Evolutionary conservation across 768 basidiomycete genomes (phyloP), one percentile per base, ranked within the genome.

Genomic region (Tricholoma hemisulphureum): DNA sequence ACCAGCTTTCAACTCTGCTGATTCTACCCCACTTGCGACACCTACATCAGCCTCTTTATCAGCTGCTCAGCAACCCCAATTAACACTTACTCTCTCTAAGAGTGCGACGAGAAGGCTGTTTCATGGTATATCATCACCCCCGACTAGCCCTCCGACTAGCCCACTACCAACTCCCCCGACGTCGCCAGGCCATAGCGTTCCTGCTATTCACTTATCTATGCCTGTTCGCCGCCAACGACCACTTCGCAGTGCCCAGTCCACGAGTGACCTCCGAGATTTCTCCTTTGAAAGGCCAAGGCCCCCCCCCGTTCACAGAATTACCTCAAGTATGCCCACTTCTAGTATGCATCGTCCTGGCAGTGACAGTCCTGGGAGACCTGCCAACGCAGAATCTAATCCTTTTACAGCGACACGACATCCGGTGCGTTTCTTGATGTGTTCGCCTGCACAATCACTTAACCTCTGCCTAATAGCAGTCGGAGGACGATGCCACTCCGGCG

Each of bases 21-120:
- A 79, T 58, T 77, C 77, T 41, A 81, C 78, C 18, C 77, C 79
- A 2, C 61, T 77, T 11, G 66, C 72, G 51, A 80, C 78, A 31
- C 79, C 80, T 16, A 77, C 75, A 2, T 73, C 75, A 6, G 68
- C 74, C 37, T 66, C 65, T 23, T 59, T 61, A 46, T 58, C 59
- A 34, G 54, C 29, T 54, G 58, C 24, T 41, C 39, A 29, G 50
- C 61, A 28, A 41, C 62, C 35, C 46, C 59, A 24, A 61, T 53
- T 11, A 21, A 11, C 52, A 16, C 24, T 20, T 59, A 64, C 64
- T 39, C 64, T 58, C 37, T 63, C 61, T 10, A 51, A 18, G 39
- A 21, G 56, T 39, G 48, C 58, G 46, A 28, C 7, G 29, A 20
- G 23, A 26, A 43, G 23, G 41, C 7, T n/a, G 50, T 61, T 65